phyloP scores from a whole-genome alignment of 176 grass and related monocot species.

The Areca catechu region DNA sequence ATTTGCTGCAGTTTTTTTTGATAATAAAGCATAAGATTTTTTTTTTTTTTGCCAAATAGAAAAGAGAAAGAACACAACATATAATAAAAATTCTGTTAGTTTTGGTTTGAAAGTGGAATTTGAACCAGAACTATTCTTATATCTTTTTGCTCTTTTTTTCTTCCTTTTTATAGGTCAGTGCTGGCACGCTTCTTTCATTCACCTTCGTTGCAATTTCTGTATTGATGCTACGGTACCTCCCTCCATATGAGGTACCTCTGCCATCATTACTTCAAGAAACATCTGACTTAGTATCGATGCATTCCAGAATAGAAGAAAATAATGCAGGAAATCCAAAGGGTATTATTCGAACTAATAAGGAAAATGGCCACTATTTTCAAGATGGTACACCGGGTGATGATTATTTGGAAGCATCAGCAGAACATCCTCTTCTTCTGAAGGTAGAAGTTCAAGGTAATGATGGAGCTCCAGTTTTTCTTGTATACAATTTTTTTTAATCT shows the following conservation, averaged over 20 bases:
- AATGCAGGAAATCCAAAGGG: conserved; percentile 17
- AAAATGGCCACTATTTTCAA: not conserved
- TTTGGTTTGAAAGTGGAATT: no score
- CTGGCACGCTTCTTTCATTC: conserved; percentile 84
- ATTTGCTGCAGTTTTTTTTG: not conserved
- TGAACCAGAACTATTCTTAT: not conserved
- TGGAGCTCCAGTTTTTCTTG: not conserved
- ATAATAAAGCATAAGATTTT: no score
- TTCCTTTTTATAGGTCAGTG: conserved; percentile 85
- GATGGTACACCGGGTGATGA: not conserved
- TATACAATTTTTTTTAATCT: no score
- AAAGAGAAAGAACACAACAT: no score
- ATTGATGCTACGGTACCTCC: conserved; percentile 71
- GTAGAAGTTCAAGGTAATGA: not conserved
- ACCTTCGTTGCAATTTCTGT: conserved; percentile 64
- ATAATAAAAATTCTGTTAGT: no score
- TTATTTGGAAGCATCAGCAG: not conserved
- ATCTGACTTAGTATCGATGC: conserved; percentile 30
- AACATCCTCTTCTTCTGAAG: not conserved
- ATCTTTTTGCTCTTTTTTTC: conserved; percentile 25
- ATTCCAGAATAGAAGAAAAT: conserved; percentile 2
- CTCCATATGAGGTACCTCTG: conserved; percentile 53
- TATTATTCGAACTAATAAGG: conserved; percentile 29
- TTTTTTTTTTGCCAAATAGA: no score
- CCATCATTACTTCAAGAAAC: conserved; percentile 31